phyloP scores from a whole-genome alignment of 2,329 filamentous ascomycete species.

The Sarocladium kiliense region DNA sequence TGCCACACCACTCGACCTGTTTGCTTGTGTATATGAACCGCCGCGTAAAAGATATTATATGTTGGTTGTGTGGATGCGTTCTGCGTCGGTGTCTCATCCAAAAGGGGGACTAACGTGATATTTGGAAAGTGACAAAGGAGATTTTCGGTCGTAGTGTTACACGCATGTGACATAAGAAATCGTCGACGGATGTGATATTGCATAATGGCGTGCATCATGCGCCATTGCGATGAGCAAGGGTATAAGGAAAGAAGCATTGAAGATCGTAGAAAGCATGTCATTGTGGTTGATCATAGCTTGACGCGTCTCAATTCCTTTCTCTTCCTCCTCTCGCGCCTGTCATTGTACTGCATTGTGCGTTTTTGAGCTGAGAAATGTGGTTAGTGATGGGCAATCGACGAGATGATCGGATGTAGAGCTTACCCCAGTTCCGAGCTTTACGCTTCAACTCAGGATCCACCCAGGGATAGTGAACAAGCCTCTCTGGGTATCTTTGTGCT shows the following conservation, averaged over 20 bases:
- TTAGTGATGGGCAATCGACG: constrained; percentile 14
- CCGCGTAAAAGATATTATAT: neutral
- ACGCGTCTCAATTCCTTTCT: constrained; percentile 30
- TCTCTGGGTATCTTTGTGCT: constrained; percentile 41
- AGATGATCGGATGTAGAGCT: constrained; percentile 18
- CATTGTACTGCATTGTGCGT: constrained; percentile 28
- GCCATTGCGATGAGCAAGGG: neutral
- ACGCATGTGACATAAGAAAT: neutral
- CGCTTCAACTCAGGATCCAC: constrained; percentile 32
- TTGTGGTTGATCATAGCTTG: constrained; percentile 23
- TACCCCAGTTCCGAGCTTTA: constrained; percentile 34
- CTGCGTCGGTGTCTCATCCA: neutral
- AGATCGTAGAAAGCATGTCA: constrained; percentile 10
- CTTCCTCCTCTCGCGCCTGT: constrained; percentile 30
- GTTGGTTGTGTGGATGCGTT: neutral
- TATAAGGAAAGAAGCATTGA: neutral
- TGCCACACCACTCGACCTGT: neutral
- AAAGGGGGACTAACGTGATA: neutral
- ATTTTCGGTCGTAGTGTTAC: neutral
- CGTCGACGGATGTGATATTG: neutral
- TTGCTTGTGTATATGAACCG: neutral
- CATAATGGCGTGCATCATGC: neutral
- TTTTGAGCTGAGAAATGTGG: constrained; percentile 24
- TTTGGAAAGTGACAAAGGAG: constrained; percentile 1
- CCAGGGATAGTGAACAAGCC: constrained; percentile 41